Percentiles rank a stretch among this genome's conserved stretches.
Conservation (phyloP, 768 basidiomycete species). For the Termitomyces sp. region DNA sequence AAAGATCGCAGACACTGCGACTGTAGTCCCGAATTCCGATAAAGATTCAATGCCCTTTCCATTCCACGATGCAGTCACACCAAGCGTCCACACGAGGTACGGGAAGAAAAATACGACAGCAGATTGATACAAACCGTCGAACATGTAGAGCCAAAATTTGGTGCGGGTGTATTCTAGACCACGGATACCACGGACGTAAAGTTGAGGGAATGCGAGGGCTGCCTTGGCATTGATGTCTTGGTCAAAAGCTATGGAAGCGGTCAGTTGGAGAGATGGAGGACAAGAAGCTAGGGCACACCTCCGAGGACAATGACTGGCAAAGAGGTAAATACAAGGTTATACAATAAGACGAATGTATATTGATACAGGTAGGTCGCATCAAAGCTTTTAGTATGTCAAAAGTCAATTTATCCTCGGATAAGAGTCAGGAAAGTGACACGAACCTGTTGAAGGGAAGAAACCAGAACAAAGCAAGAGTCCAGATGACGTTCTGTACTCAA, state of each 20-base stretch:
- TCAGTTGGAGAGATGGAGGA: constrained; percentile 6
- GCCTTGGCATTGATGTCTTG: constrained; percentile 91
- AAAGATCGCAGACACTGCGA: constrained; percentile 82
- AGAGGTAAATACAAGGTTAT: constrained; percentile 90
- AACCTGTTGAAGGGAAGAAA: constrained; percentile 84
- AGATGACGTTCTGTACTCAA: constrained; percentile 69
- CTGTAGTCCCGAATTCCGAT: constrained; percentile 88
- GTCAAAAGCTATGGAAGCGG: constrained; percentile 64
- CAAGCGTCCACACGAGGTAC: constrained; percentile 65
- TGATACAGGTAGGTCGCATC: constrained; percentile 94
- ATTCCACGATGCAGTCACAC: constrained; percentile 64
- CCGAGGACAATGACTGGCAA: constrained; percentile 89
- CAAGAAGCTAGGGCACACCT: constrained; percentile 38
- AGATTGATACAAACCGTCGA: constrained; percentile 92
- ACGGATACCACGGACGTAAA: constrained; percentile 93
- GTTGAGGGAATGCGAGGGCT: constrained; percentile 86
- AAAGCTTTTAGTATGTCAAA: constrained; percentile 46
- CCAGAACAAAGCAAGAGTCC: constrained; percentile 95
- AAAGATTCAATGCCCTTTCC: constrained; percentile 76
- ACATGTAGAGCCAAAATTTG: constrained; percentile 95
- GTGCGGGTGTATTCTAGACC: constrained; percentile 88
- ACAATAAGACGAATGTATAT: constrained; percentile 89
- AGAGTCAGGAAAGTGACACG: constrained; percentile 17
- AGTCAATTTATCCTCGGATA: constrained; percentile 9
- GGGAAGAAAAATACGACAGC: constrained; percentile 84